Base-by-base conservation (phyloP, 371 early-diverging fungal species). In the Capniomyces stellatus region DNA sequence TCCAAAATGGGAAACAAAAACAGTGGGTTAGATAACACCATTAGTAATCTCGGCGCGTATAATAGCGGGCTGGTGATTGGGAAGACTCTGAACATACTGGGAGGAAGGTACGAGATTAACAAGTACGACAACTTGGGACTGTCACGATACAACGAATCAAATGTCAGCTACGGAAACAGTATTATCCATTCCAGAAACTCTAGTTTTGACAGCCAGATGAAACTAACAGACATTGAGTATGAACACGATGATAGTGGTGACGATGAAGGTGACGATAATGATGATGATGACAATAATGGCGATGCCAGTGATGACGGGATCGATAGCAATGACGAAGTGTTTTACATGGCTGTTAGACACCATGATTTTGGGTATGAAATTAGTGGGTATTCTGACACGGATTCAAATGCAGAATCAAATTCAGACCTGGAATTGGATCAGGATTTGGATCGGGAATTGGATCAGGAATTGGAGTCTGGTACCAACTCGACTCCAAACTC, bases 201-300 rank as follows among this genome's bases (percentile, higher is more conserved):
- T n/a, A n/a, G n/a, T n/a, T n/a, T n/a, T n/a, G n/a, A n/a, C n/a
- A n/a, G n/a, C n/a, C n/a, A n/a, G n/a, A n/a, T n/a, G n/a, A n/a
- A n/a, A n/a, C n/a, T n/a, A n/a, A n/a, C n/a, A n/a, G n/a, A n/a
- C n/a, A n/a, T n/a, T n/a, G n/a, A 55, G 29, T 52, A 51, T 19
- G 65, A 48, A n/a, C 55, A 57, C 25, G 58, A 44, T 18, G 59
- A 59, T 42, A 54, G 47, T 28, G 60, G 30, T 24, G 43, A 25
- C 13, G 39, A 21, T 27, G 28, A 27, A 29, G n/a, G 29, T 4
- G 49, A 49, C 4, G 13, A 29, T 18, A 49, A 27, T n/a, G n/a
- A 49, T n/a, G 28, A 49, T 8, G 46, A 44, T 8, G 10, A 4
- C 27, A 10, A 19, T 44, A 44, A 44, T 4, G n/a, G 21, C 27